Percentiles rank a stretch among this genome's conserved stretches.
These are phyloP conservation scores for Heliamphora exappendiculata DNA, from an alignment of 148 eudicot species.

Conservation along the genomic window DNA sequence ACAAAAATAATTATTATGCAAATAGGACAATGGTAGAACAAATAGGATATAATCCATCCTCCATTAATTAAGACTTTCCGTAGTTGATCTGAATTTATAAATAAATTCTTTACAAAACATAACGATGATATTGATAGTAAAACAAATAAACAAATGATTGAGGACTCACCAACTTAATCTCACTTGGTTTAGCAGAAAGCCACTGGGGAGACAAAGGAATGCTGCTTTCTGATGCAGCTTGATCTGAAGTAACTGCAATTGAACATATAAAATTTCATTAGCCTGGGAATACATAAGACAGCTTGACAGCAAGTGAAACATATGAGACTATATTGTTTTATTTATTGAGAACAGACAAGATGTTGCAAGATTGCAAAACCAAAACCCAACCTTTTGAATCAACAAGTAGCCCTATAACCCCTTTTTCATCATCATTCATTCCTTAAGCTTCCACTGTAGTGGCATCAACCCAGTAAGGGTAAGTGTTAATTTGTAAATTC, in stretches of 20 bases:
- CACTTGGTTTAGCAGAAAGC: conserved; percentile 78
- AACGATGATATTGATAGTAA: no score
- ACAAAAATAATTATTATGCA: no score
- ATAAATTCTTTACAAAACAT: no score
- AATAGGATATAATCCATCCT: no score
- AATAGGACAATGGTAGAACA: no score
- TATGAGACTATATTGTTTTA: neutral
- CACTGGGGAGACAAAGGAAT: conserved; percentile 98
- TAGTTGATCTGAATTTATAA: no score
- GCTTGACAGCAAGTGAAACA: neutral
- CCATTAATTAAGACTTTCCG: no score
- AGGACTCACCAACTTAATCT: conserved; percentile 64
- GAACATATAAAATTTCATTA: neutral
- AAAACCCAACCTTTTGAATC: conserved; percentile 62
- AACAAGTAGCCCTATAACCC: conserved; percentile 44
- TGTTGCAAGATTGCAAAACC: neutral
- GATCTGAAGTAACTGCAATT: conserved; percentile 42
- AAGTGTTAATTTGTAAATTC: neutral
- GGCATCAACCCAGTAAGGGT: neutral
- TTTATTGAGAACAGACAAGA: neutral
- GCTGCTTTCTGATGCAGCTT: conserved; percentile 61
- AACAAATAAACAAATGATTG: no score
- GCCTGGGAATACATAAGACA: neutral
- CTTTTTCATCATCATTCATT: conserved; percentile 53
- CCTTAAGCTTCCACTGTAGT: conserved; percentile 24